phyloP scores from a whole-genome alignment of 177 flowering plant genomes.

The Tripterygium wilfordii region DNA sequence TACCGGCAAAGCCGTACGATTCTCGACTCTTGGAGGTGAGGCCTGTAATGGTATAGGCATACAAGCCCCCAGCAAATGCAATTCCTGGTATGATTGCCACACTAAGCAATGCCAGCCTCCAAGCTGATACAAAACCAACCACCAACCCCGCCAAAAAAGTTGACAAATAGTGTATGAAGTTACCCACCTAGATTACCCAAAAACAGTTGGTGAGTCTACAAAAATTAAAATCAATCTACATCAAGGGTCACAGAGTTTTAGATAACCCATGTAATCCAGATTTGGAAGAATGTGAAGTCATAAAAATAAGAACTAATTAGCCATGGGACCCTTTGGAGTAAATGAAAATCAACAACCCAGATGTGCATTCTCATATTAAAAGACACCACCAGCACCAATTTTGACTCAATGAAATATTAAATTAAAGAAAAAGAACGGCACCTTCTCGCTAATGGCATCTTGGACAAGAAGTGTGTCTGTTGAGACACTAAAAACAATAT shows the following conservation, averaged over 20 bases:
- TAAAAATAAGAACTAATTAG: neutral
- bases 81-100: slow-evolving; percentile 96
- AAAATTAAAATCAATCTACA: neutral
- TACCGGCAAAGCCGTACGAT: slow-evolving; percentile 87
- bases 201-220: neutral
- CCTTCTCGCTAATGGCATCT: slow-evolving; percentile 99
- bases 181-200: slow-evolving; percentile 68
- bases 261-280: too few relatives aligned
- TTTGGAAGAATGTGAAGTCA: neutral
- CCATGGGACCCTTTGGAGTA: neutral
- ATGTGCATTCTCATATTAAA: neutral
- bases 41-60: slow-evolving; percentile 90
- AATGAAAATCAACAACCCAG: neutral
- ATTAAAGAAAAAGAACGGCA: too few relatives aligned
- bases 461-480: slow-evolving; percentile 97
- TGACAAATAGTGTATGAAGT: slow-evolving; percentile 92
- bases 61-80: slow-evolving; percentile 94
- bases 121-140: slow-evolving; percentile 96
- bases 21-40: slow-evolving; percentile 92
- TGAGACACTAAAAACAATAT: slow-evolving; percentile 91
- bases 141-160: slow-evolving; percentile 95
- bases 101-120: slow-evolving; percentile 89
- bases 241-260: neutral
- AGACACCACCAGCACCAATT: neutral
- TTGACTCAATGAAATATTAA: neutral